Evolutionary conservation across 257 asterid genomes (phyloP).

Genomic region (Phtheirospermum japonicum): DNA sequence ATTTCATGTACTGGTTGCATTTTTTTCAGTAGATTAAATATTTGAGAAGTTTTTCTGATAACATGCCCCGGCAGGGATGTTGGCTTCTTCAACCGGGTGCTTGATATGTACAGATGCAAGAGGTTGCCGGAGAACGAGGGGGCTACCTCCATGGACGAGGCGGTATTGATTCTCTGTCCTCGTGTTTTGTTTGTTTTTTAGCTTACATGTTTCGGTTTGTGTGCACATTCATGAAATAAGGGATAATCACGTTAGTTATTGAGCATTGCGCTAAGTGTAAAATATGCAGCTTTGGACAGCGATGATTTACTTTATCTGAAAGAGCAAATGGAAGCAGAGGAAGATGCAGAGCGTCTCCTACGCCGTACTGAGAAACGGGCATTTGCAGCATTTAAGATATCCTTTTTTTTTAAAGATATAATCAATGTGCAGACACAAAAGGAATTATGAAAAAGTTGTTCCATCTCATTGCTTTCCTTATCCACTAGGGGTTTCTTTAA

Average conservation of each 20-base stretch:
- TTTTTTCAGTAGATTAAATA: conserved; percentile 19
- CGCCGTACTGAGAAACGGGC: conserved; percentile 97
- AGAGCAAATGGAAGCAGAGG: conserved; percentile 99
- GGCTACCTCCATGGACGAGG: conserved; percentile 99
- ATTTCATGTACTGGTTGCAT: conserved; percentile 7
- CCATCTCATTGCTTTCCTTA: too few species aligned
- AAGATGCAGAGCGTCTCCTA: conserved; percentile 95
- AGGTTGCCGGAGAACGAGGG: conserved; percentile 98
- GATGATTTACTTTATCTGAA: conserved; percentile 97
- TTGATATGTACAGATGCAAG: conserved; percentile 89
- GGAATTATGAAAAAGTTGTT: too few species aligned
- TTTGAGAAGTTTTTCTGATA: conserved; percentile 56
- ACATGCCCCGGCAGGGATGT: conserved; percentile 98
- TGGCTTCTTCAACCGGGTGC: conserved; percentile 67
- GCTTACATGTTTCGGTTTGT: not conserved
- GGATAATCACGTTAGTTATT: conserved; percentile 17
- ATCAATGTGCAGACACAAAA: too few species aligned
- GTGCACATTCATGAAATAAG: conserved; percentile 1
- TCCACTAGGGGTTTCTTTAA: not conserved
- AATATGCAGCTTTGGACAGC: conserved; percentile 92
- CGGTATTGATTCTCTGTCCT: conserved; percentile 48
- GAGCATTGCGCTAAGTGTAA: conserved; percentile 37
- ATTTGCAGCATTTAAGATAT: conserved; percentile 92
- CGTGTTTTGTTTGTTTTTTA: not conserved
- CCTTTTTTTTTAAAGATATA: conserved; percentile 49